A percentile compares a stretch with the other conserved stretches of the same genome.
phyloP scores from a whole-genome alignment of 2,329 filamentous ascomycete genomes.

The Taxawa tesnikishii region DNA sequence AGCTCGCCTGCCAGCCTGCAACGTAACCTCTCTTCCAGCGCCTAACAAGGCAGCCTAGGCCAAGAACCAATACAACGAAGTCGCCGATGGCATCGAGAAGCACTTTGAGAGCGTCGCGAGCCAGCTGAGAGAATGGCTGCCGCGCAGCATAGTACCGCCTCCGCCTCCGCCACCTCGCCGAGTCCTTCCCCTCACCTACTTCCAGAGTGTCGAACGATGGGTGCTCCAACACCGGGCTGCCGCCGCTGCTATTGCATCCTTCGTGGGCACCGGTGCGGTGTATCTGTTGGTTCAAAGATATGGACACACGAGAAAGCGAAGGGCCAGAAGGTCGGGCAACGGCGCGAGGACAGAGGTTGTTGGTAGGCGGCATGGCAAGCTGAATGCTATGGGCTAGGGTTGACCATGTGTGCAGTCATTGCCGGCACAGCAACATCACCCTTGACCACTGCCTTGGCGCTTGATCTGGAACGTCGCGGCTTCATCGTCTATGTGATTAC shows the following conservation, averaged over 20 bases:
- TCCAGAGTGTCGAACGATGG: constrained; percentile 58
- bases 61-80: constrained; percentile 33
- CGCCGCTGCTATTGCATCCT: constrained; percentile 58
- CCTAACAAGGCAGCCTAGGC: constrained; percentile 12
- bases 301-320: constrained; percentile 49
- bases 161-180: constrained; percentile 33
- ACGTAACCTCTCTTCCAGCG: not conserved
- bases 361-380: constrained; percentile 24
- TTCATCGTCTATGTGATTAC: constrained; percentile 91
- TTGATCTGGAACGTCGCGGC: constrained; percentile 80
- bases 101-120: constrained; percentile 67
- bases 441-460: constrained; percentile 66
- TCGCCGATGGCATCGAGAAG: constrained; percentile 69
- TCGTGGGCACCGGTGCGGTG: constrained; percentile 49
- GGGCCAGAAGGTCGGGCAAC: constrained; percentile 67
- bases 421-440: constrained; percentile 80
- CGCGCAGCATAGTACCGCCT: constrained; percentile 38
- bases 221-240: constrained; percentile 58
- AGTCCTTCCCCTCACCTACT: constrained; percentile 27
- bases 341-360: constrained; percentile 79
- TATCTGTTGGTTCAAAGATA: constrained; percentile 50
- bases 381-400: not conserved
- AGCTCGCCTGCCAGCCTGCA: not conserved
- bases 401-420: constrained; percentile 45
- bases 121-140: constrained; percentile 55